Percentiles rank a stretch among this genome's conserved stretches.
Evolutionary conservation across 148 eudicot genomes (phyloP).

Genomic region (Pouteria glomerata): DNA sequence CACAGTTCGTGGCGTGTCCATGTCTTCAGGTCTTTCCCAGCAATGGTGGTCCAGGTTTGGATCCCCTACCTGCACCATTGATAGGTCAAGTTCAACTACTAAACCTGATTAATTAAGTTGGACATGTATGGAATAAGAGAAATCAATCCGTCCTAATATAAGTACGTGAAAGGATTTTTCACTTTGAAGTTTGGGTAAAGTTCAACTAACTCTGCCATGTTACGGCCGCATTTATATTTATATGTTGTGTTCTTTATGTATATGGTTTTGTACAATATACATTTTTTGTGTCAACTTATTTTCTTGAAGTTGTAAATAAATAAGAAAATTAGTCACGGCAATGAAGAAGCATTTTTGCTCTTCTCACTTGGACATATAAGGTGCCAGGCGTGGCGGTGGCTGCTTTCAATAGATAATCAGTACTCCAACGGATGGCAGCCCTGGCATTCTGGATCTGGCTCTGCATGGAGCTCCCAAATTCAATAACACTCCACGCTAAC

Average conservation of each 20-base stretch:
- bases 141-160: no score
- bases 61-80: conserved; percentile 62
- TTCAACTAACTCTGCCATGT: no score
- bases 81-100: background rate
- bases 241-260: no score
- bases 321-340: no score
- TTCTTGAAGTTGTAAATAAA: no score
- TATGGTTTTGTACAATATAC: no score
- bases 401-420: conserved; percentile 88
- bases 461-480: conserved; percentile 68
- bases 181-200: no score
- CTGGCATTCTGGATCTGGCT: conserved; percentile 48
- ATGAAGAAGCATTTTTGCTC: background rate
- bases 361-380: conserved; percentile 66
- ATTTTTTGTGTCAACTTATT: no score
- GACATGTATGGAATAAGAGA: no score
- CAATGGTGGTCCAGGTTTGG: conserved; percentile 69
- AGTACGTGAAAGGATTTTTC: no score
- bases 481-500: conserved; percentile 77
- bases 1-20: conserved; percentile 81
- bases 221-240: no score
- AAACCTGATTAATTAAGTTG: no score
- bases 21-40: conserved; percentile 97
- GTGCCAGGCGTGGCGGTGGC: conserved; percentile 63
- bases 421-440: conserved; percentile 69